phyloP scores from a whole-genome alignment of 2,329 filamentous ascomycete species.

The Xylaria sp. region DNA sequence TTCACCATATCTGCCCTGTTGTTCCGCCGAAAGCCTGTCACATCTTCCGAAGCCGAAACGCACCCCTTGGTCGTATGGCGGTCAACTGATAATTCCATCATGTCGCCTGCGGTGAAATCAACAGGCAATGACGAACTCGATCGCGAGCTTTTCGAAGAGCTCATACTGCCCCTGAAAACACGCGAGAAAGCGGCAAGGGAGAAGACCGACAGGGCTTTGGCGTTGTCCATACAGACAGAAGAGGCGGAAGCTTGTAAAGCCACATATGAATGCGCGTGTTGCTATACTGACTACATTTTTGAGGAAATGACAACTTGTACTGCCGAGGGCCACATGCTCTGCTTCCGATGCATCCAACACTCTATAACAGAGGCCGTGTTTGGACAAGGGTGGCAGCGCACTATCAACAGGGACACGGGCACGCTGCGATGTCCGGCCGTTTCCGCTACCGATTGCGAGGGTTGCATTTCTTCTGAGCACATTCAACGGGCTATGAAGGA shows the following conservation, averaged over 20 bases:
- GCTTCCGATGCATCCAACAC: constrained; percentile 75
- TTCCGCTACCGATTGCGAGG: constrained; percentile 62
- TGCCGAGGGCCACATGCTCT: constrained; percentile 64
- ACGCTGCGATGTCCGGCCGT: constrained; percentile 82
- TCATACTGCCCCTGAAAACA: constrained; percentile 50
- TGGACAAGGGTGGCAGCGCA: constrained; percentile 85
- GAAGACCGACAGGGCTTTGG: constrained; percentile 48
- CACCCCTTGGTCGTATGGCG: constrained; percentile 61
- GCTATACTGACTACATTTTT: constrained; percentile 65
- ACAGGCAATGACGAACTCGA: constrained; percentile 63
- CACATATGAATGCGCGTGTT: constrained; percentile 70
- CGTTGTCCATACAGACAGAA: constrained; percentile 49
- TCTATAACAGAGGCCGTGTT: constrained; percentile 84
- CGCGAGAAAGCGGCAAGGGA: constrained; percentile 41
- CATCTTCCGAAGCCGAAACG: constrained; percentile 49
- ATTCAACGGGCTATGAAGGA: constrained; percentile 67
- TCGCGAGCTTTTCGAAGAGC: constrained; percentile 53
- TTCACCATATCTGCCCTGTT: constrained; percentile 69
- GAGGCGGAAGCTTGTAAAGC: constrained; percentile 54
- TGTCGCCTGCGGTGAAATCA: constrained; percentile 56
- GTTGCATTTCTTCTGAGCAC: constrained; percentile 64
- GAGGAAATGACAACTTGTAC: constrained; percentile 72
- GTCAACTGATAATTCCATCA: constrained; percentile 49
- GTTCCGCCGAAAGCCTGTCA: constrained; percentile 55
- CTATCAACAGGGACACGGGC: constrained; percentile 64